Percentiles rank a stretch among this genome's conserved stretches.
These are phyloP conservation scores for Penicillium rolfsii DNA, from an alignment of 2,329 filamentous ascomycete species.

Conservation along the genomic window DNA sequence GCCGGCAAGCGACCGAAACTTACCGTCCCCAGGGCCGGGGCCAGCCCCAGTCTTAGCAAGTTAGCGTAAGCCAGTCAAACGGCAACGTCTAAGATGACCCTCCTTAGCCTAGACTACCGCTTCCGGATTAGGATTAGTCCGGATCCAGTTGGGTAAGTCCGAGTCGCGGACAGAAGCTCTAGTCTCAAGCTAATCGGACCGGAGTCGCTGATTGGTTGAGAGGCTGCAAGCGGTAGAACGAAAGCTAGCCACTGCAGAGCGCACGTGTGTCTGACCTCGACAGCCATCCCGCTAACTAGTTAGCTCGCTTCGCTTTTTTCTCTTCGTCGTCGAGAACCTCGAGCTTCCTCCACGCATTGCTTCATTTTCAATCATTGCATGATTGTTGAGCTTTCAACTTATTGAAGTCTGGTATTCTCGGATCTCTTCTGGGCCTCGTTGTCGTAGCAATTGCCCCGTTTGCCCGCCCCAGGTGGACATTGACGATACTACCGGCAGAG, in stretches of 20 bases:
- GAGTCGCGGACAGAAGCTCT: neutral
- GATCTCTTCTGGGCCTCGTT: neutral
- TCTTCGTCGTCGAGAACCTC: neutral
- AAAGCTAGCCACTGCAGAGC: conserved; percentile 8
- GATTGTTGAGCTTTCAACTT: too few relatives aligned
- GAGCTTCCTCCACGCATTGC: neutral
- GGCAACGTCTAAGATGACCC: neutral
- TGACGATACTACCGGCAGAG: neutral
- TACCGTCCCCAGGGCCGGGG: neutral
- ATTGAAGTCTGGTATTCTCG: neutral
- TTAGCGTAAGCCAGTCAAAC: neutral
- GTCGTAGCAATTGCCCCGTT: neutral
- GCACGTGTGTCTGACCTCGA: conserved; percentile 18
- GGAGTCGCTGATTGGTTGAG: conserved; percentile 12
- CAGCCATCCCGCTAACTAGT: conserved; percentile 4
- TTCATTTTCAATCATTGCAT: neutral
- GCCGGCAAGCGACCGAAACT: neutral
- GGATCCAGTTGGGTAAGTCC: neutral
- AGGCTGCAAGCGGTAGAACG: conserved; percentile 3
- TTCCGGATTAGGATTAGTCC: conserved; percentile 10
- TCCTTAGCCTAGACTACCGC: neutral
- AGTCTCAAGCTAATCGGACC: conserved; percentile 2
- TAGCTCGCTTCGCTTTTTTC: neutral
- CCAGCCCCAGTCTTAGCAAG: neutral
- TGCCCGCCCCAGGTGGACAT: neutral